These are phyloP conservation scores for Cyclotella kingstonii DNA, from an alignment of 108 stramenopile genomes.

Conservation along the genomic window DNA sequence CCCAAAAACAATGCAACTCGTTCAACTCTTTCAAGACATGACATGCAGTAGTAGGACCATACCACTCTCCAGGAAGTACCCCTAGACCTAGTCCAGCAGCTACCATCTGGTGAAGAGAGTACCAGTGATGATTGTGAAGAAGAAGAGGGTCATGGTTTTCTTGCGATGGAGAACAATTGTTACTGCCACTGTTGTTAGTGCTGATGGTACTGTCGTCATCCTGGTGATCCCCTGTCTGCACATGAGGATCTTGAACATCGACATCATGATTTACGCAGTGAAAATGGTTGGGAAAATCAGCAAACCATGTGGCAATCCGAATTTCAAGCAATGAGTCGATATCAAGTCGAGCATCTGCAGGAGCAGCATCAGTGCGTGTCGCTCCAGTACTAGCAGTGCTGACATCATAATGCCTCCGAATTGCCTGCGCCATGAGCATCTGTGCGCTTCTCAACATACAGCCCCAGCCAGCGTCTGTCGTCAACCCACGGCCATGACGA, in stretches of 20 bases:
- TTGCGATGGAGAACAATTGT: background rate
- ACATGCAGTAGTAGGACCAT: constrained; percentile 83
- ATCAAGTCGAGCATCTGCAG: background rate
- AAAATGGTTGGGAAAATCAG: constrained; percentile 64
- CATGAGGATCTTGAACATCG: no score
- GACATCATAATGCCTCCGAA: constrained; percentile 75
- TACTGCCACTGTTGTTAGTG: background rate
- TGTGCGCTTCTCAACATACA: constrained; percentile 98
- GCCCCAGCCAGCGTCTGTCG: constrained; percentile 96
- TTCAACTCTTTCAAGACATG: constrained; percentile 78
- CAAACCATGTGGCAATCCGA: constrained; percentile 69
- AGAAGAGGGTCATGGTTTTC: constrained; percentile 5
- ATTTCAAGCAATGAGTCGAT: constrained; percentile 17
- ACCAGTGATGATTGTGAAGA: constrained; percentile 38
- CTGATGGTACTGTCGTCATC: background rate
- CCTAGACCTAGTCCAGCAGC: constrained; percentile 74
- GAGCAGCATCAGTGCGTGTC: constrained; percentile 4
- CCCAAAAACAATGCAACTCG: constrained; percentile 43
- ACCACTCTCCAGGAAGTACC: constrained; percentile 88
- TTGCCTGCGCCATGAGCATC: constrained; percentile 90
- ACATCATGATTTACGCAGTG: background rate
- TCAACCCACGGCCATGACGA: constrained; percentile 19
- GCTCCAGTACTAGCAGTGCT: no score
- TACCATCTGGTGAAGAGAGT: constrained; percentile 85
- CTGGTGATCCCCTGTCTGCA: background rate